Conservation (phyloP, 148 eudicot species). For the Pharnaceum exiguum region DNA sequence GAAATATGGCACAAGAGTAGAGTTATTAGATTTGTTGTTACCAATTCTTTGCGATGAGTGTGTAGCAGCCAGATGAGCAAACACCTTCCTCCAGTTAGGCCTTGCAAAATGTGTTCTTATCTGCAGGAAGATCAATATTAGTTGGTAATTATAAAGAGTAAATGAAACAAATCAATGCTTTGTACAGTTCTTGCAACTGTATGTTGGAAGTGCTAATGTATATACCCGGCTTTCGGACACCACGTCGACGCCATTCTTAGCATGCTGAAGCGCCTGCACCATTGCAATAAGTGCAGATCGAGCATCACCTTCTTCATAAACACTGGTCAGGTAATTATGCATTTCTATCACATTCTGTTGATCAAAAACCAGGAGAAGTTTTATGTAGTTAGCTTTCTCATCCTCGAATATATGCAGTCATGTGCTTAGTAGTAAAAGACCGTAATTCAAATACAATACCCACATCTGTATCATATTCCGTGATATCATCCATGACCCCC, state of each 20-base stretch:
- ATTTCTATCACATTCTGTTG: conserved; percentile 83
- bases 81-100: conserved; percentile 97
- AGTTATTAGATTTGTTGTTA: conserved; percentile 6
- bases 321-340: conserved; percentile 94
- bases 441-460: conserved; percentile 10
- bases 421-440: neutral
- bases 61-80: conserved; percentile 38
- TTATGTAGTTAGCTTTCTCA: neutral
- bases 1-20: neutral
- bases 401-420: neutral
- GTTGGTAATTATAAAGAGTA: neutral
- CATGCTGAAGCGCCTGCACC: conserved; percentile 95
- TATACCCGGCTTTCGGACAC: conserved; percentile 92
- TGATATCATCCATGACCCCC: conserved; percentile 91
- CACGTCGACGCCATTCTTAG: conserved; percentile 88
- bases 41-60: conserved; percentile 64
- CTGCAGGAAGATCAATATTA: conserved; percentile 28
- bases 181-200: neutral
- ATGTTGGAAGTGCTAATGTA: neutral
- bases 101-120: conserved; percentile 93
- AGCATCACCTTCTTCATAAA: conserved; percentile 98
- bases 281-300: conserved; percentile 88
- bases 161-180: neutral
- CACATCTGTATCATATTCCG: conserved; percentile 67
- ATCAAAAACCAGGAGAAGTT: neutral